Percentiles rank a stretch among this genome's conserved stretches.
Evolutionary conservation across 345 rosid genomes (phyloP).

Genomic region (Erysimum cheiranthoides): DNA sequence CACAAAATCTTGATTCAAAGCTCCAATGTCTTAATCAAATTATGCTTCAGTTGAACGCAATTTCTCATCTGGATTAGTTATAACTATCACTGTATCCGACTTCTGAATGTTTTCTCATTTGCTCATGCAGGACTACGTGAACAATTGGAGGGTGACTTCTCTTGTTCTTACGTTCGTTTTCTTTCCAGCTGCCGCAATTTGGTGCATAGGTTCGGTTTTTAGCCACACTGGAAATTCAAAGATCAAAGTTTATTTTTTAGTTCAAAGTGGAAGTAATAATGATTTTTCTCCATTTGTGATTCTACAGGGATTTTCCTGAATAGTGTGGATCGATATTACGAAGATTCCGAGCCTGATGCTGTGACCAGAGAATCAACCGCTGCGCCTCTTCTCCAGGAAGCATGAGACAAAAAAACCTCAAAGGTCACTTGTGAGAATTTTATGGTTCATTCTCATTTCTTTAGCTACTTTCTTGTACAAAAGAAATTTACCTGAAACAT

Average conservation of each 20-base stretch:
- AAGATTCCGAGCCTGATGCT: conserved; percentile 55
- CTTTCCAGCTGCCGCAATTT: conserved; percentile 85
- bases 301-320: conserved; percentile 73
- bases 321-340: conserved; percentile 70
- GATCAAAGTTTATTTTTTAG: background rate
- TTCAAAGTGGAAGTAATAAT: conserved; percentile 25
- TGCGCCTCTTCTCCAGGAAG: conserved; percentile 63
- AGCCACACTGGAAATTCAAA: conserved; percentile 8
- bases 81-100: background rate
- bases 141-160: conserved; percentile 90
- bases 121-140: conserved; percentile 60
- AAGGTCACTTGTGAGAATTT: background rate
- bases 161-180: conserved; percentile 76
- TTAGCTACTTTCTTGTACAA: conserved; percentile 18
- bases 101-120: conserved; percentile 18
- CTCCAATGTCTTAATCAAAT: conserved; percentile 12
- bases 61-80: conserved; percentile 5
- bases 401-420: conserved; percentile 25
- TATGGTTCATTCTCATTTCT: conserved; percentile 10
- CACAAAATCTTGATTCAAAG: conserved; percentile 7
- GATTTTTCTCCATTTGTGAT: background rate
- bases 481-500: background rate
- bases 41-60: background rate
- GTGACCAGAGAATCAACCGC: conserved; percentile 48
- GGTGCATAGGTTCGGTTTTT: conserved; percentile 68